These are phyloP conservation scores for Aspergillus ellipticus DNA, from an alignment of 495 filamentous ascomycete genomes.

Conservation along the genomic window DNA sequence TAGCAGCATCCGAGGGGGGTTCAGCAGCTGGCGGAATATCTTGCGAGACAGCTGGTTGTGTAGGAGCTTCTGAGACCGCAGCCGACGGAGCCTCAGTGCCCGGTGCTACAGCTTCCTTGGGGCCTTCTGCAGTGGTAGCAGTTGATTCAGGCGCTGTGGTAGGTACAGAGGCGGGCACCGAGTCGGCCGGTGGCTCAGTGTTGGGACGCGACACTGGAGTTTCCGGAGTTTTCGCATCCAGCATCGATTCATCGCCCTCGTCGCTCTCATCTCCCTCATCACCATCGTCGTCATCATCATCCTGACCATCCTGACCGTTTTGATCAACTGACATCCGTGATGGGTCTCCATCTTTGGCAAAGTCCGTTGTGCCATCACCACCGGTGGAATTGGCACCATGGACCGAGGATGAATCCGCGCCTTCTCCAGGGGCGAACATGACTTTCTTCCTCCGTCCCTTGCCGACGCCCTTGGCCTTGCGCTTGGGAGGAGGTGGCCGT, in stretches of 20 bases:
- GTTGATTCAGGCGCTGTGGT: constrained; percentile 7
- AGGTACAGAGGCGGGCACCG: constrained; percentile 5
- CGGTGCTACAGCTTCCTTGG: background rate
- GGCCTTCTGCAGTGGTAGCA: constrained; percentile 15
- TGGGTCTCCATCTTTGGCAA: constrained; percentile 29
- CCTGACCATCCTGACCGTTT: constrained; percentile 41
- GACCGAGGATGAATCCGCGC: constrained; percentile 33
- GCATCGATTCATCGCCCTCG: constrained; percentile 55
- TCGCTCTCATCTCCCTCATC: constrained; percentile 50
- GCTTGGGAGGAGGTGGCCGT: constrained; percentile 71
- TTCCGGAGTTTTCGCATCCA: constrained; percentile 47
- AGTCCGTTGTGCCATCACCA: constrained; percentile 12
- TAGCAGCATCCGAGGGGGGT: constrained; percentile 3
- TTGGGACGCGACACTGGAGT: constrained; percentile 26
- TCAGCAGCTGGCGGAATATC: constrained; percentile 11
- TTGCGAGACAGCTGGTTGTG: constrained; percentile 8
- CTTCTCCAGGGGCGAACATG: constrained; percentile 45
- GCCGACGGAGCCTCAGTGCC: constrained; percentile 22
- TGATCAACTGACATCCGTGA: constrained; percentile 36
- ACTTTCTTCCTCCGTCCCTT: constrained; percentile 67
- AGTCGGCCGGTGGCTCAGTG: constrained; percentile 23
- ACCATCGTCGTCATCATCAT: constrained; percentile 34
- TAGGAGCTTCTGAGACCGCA: constrained; percentile 16
- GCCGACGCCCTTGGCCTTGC: constrained; percentile 66
- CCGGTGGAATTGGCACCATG: constrained; percentile 30